Conservation (phyloP, 2,329 filamentous ascomycete species). For the Nigrograna mackinnonii region DNA sequence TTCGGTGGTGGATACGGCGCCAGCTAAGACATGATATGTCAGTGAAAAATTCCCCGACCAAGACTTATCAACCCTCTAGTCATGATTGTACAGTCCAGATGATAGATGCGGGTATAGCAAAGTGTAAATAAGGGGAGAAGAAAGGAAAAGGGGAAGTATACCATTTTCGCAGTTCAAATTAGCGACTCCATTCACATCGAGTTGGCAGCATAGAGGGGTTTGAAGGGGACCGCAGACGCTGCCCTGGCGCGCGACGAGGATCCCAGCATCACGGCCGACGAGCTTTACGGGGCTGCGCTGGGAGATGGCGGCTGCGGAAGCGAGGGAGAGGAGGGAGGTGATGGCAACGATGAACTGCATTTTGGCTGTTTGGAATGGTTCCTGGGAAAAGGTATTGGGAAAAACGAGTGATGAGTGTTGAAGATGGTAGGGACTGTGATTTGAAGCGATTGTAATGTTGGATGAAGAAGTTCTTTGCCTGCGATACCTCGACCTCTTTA, state of each 20-base stretch:
- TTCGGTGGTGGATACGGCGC: slow-evolving; percentile 9
- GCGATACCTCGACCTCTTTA: too few relatives aligned
- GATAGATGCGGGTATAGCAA: too few relatives aligned
- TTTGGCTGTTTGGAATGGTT: slow-evolving; percentile 1
- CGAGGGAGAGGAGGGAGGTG: slow-evolving; percentile 2
- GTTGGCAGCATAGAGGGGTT: slow-evolving; percentile 21
- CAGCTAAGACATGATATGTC: too few relatives aligned
- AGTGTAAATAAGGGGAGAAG: too few relatives aligned
- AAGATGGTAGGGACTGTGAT: too few relatives aligned
- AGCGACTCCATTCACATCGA: slow-evolving; percentile 15
- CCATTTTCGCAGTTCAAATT: slow-evolving; percentile 21
- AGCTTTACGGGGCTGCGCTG: slow-evolving; percentile 5
- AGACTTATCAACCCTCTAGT: too few relatives aligned
- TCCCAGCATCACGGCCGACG: slow-evolving; percentile 7
- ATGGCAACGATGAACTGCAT: slow-evolving; percentile 4
- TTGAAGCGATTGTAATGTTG: too few relatives aligned
- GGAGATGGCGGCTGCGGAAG: slow-evolving; percentile 1
- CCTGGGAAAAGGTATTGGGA: too few relatives aligned
- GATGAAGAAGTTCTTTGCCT: too few relatives aligned
- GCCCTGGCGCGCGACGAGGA: neutral
- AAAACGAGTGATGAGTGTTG: too few relatives aligned
- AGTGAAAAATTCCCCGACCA: too few relatives aligned
- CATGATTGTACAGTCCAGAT: too few relatives aligned
- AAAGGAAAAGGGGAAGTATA: slow-evolving; percentile 8
- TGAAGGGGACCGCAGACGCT: slow-evolving; percentile 15